Percentiles rank a stretch among this genome's conserved stretches.
Evolutionary conservation across 441 rosid species (phyloP).

Genomic region (Gossypium trilobum): DNA sequence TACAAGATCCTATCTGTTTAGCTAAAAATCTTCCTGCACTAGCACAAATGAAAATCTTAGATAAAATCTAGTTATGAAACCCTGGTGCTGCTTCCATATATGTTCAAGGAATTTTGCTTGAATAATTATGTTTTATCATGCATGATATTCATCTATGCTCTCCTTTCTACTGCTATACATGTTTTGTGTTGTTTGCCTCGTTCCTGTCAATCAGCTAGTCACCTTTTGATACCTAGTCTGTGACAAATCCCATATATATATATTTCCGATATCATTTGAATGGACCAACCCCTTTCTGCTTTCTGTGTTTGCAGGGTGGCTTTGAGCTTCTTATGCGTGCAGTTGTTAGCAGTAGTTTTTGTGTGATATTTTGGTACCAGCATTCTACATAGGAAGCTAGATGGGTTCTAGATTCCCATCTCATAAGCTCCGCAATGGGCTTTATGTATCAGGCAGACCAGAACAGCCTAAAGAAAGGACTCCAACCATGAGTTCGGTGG

Average conservation of each 20-base stretch:
- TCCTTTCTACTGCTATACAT: background rate
- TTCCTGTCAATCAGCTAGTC: background rate
- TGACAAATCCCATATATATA: background rate
- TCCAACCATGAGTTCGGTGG: conserved; percentile 84
- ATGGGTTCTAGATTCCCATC: conserved; percentile 97
- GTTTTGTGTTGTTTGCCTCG: background rate
- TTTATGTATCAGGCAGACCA: conserved; percentile 86
- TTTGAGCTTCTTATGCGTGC: conserved; percentile 15
- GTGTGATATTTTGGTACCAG: conserved; percentile 14
- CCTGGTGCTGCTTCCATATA: background rate
- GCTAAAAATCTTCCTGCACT: background rate
- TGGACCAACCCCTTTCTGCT: background rate
- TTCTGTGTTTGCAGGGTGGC: conserved; percentile 21
- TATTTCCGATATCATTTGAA: background rate
- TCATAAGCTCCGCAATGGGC: conserved; percentile 89
- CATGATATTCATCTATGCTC: background rate
- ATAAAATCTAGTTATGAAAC: background rate
- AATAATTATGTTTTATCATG: background rate
- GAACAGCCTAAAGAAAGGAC: conserved; percentile 91
- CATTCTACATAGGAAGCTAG: conserved; percentile 23
- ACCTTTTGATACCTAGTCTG: background rate
- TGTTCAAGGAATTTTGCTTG: background rate
- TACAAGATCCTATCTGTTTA: background rate
- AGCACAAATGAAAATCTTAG: background rate
- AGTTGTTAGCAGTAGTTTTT: conserved; percentile 9